Conservation (phyloP, 768 basidiomycete genomes). For the Erythrobasidium yunnanense region DNA sequence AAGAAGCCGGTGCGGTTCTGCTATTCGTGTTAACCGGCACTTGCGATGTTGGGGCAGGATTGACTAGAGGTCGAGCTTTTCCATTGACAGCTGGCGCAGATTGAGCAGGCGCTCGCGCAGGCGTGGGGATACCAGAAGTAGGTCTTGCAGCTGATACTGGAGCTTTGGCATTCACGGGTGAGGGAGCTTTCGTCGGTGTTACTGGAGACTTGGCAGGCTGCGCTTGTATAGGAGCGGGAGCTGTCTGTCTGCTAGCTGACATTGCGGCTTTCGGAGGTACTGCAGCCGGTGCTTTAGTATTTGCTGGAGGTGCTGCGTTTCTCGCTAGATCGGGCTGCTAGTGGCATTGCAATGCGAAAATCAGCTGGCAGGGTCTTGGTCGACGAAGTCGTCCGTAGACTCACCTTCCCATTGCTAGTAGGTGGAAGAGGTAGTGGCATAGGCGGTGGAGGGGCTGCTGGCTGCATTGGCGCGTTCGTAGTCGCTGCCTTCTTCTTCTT, state of each 20-base stretch:
- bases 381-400: too few relatives aligned
- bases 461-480: constrained; percentile 38
- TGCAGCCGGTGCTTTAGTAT: constrained; percentile 19
- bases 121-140: background rate
- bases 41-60: background rate
- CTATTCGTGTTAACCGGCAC: constrained; percentile 7
- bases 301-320: constrained; percentile 8
- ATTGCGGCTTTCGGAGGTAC: background rate
- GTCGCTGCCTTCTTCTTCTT: constrained; percentile 51
- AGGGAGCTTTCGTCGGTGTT: background rate
- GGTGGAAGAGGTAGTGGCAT: constrained; percentile 65
- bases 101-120: constrained; percentile 41
- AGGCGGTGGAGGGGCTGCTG: constrained; percentile 40
- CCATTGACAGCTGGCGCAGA: constrained; percentile 40
- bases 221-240: constrained; percentile 31
- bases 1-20: background rate
- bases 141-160: background rate
- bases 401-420: constrained; percentile 87
- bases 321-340: too few relatives aligned
- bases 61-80: constrained; percentile 40
- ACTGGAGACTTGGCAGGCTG: background rate
- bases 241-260: background rate
- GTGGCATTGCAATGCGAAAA: too few relatives aligned
- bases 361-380: too few relatives aligned
- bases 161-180: background rate